These are phyloP conservation scores for Rhodosporidiobolus sp. DNA, from an alignment of 768 basidiomycete species.

Conservation along the genomic window DNA sequence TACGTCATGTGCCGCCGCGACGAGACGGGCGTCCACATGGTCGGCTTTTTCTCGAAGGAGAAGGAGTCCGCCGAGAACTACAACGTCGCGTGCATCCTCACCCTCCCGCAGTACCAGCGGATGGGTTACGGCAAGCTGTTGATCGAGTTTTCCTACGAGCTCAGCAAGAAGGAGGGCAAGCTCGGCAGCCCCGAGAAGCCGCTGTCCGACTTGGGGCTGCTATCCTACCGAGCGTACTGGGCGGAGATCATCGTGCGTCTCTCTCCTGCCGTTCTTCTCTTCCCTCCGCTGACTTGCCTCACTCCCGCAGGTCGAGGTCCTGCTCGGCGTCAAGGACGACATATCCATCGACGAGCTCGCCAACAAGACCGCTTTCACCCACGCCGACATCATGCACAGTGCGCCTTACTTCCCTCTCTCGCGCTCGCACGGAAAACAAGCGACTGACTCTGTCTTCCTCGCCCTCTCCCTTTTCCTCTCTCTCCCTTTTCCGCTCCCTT, in stretches of 20 bases:
- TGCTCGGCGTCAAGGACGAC: slow-evolving; percentile 71
- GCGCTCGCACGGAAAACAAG: neutral
- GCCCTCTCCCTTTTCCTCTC: neutral
- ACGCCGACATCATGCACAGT: slow-evolving; percentile 98
- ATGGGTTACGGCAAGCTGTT: slow-evolving; percentile 91
- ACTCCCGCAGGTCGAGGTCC: slow-evolving; percentile 61
- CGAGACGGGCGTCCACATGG: slow-evolving; percentile 82
- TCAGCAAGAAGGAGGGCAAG: slow-evolving; percentile 93
- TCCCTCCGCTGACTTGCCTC: too few species aligned
- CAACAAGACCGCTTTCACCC: slow-evolving; percentile 88
- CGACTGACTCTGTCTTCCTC: neutral
- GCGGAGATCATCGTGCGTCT: slow-evolving; percentile 67
- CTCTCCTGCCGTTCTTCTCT: slow-evolving; percentile 47
- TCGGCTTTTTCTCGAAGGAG: slow-evolving; percentile 99
- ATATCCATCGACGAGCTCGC: slow-evolving; percentile 96
- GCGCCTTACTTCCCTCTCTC: slow-evolving; percentile 49
- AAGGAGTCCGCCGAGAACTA: slow-evolving; percentile 97
- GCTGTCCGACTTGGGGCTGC: slow-evolving; percentile 83
- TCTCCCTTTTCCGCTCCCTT: slow-evolving; percentile 7
- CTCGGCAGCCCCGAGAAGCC: slow-evolving; percentile 98
- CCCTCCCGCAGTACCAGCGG: slow-evolving; percentile 96
- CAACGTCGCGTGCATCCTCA: slow-evolving; percentile 97
- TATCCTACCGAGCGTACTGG: slow-evolving; percentile 95
- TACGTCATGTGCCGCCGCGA: slow-evolving; percentile 95
- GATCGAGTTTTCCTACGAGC: slow-evolving; percentile 97